phyloP scores from a whole-genome alignment of 495 filamentous ascomycete genomes.

The Annulohypoxylon maeteangense region DNA sequence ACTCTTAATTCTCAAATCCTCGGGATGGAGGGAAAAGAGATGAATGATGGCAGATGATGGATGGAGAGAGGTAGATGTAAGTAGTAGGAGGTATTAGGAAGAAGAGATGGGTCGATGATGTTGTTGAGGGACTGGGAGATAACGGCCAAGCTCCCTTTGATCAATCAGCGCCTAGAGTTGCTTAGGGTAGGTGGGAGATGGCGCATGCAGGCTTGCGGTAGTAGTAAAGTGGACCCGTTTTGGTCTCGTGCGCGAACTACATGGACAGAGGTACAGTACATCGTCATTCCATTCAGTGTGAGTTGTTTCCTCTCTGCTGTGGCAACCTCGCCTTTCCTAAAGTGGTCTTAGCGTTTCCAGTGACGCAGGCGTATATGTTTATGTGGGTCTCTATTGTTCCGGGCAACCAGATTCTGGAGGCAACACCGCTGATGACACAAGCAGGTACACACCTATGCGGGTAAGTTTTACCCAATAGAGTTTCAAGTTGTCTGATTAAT shows the following conservation, averaged over 20 bases:
- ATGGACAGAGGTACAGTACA: conserved; percentile 25
- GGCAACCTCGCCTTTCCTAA: conserved; percentile 25
- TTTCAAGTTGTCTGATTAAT: conserved; percentile 20
- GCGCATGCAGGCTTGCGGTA: conserved; percentile 25
- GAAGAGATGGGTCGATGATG: conserved; percentile 43
- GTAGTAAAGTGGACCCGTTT: conserved; percentile 28
- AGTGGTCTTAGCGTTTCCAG: conserved; percentile 7
- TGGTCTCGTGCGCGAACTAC: conserved; percentile 41
- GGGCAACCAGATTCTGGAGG: conserved; percentile 37
- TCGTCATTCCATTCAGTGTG: not conserved
- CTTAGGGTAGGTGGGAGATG: conserved; percentile 23
- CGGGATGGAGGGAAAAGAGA: conserved; percentile 22
- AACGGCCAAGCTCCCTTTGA: conserved; percentile 37
- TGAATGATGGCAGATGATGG: conserved; percentile 22
- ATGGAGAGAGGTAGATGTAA: conserved; percentile 14
- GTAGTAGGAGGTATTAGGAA: conserved; percentile 17
- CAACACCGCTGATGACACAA: conserved; percentile 43
- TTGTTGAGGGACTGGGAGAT: conserved; percentile 38
- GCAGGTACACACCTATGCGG: conserved; percentile 30
- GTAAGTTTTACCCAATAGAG: conserved; percentile 21
- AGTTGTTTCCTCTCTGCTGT: conserved; percentile 11
- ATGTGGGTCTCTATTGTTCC: conserved; percentile 26
- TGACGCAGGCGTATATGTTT: conserved; percentile 14
- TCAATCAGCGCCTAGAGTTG: conserved; percentile 24
- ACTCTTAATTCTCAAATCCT: conserved; percentile 12